A percentile compares a stretch with the other conserved stretches of the same genome.
Conservation (phyloP, 495 filamentous ascomycete genomes). For the Antarctomyces pellizariae region DNA sequence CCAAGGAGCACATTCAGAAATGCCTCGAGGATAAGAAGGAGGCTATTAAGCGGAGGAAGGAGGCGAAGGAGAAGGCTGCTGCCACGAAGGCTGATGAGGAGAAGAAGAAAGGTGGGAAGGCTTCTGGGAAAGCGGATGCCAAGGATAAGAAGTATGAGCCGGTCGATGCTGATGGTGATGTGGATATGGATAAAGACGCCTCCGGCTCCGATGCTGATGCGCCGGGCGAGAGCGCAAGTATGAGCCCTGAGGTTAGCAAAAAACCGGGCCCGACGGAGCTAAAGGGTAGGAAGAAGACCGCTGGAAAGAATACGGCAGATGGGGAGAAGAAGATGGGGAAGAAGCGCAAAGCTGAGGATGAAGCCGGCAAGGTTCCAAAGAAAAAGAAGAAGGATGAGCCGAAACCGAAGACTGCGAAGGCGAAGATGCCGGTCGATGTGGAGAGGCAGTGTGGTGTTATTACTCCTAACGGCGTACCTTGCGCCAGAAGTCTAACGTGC, state of each 20-base stretch:
- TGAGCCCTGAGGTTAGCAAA: too few species aligned
- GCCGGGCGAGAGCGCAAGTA: conserved; percentile 14
- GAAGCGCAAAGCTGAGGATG: conserved; percentile 79
- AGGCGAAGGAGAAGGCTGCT: conserved; percentile 43
- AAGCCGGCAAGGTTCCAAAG: conserved; percentile 48
- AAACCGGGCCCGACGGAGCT: conserved; percentile 16
- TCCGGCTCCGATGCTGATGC: conserved; percentile 40
- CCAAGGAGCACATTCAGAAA: conserved; percentile 38
- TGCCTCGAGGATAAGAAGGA: conserved; percentile 56
- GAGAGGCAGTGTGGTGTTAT: conserved; percentile 91
- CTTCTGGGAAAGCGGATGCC: conserved; percentile 15
- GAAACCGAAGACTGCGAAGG: conserved; percentile 67
- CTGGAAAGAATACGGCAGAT: conserved; percentile 38
- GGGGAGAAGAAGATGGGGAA: conserved; percentile 52
- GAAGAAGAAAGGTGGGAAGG: conserved; percentile 31
- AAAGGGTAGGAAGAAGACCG: conserved; percentile 51
- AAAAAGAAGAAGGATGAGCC: conserved; percentile 97
- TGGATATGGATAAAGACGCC: conserved; percentile 58
- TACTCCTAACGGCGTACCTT: conserved; percentile 60
- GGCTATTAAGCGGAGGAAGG: conserved; percentile 55
- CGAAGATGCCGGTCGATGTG: conserved; percentile 88
- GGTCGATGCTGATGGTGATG: conserved; percentile 30
- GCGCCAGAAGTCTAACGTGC: conserved; percentile 80
- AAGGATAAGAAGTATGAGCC: conserved; percentile 31
- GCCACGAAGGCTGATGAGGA: conserved; percentile 32